Evolutionary conservation across 345 rosid genomes (phyloP).

Genomic region (Gossypium ekmanianum): DNA sequence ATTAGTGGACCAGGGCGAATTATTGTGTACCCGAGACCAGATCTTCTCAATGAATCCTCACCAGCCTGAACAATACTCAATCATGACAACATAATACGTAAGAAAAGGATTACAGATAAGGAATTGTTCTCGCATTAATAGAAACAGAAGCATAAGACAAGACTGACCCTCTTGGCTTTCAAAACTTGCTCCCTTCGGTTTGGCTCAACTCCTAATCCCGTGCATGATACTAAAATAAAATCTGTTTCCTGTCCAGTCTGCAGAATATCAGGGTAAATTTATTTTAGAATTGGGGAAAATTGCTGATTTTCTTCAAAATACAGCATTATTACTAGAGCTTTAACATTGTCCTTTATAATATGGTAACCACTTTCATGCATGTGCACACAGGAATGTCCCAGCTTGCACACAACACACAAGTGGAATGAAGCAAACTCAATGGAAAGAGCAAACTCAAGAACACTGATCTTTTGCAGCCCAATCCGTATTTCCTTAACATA

Average conservation of each 20-base stretch:
- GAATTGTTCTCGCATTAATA: background rate
- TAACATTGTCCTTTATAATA: background rate
- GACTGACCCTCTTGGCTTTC: conserved; percentile 80
- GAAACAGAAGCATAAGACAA: conserved; percentile 9
- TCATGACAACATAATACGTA: background rate
- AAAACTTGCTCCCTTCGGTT: conserved; percentile 90
- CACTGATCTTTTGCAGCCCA: background rate
- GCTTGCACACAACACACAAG: background rate
- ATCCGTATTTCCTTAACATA: background rate
- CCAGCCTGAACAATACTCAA: conserved; percentile 58
- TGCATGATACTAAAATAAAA: conserved; percentile 79
- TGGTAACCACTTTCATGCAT: background rate
- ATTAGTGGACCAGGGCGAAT: conserved; percentile 89
- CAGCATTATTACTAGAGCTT: background rate
- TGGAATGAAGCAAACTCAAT: background rate
- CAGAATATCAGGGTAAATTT: conserved; percentile 21
- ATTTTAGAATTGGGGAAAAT: background rate
- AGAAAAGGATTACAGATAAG: conserved; percentile 9
- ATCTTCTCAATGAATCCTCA: conserved; percentile 85
- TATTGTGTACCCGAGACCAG: conserved; percentile 94
- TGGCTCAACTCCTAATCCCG: conserved; percentile 84
- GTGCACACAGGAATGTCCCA: background rate
- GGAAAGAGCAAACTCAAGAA: background rate
- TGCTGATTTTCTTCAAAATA: background rate
- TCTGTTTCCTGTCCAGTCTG: conserved; percentile 98